phyloP scores from a whole-genome alignment of 176 grass and related monocot genomes.

The Cenchrus purpureus region DNA sequence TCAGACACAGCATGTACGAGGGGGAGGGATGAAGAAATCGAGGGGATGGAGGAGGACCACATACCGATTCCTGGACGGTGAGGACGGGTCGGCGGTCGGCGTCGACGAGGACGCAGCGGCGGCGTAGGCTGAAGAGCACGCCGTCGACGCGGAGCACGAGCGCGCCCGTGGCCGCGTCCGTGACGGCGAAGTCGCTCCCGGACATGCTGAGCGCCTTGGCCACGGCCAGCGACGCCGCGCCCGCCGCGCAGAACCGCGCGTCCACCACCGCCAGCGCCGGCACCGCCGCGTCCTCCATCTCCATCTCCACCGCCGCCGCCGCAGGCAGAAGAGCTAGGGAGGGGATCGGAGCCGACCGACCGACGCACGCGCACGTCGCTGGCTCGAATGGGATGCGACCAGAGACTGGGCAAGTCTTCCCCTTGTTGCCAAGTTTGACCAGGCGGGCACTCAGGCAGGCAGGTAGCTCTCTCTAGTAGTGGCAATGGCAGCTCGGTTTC shows the following conservation, averaged over 20 bases:
- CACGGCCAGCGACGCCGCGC: constrained; percentile 30
- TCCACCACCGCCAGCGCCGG: constrained; percentile 44
- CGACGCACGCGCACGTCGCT: not conserved
- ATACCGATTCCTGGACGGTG: constrained; percentile 42
- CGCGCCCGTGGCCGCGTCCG: constrained; percentile 24
- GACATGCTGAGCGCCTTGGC: constrained; percentile 37
- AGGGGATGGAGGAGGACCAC: not conserved
- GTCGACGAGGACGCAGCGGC: constrained; percentile 37
- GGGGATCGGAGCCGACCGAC: not conserved
- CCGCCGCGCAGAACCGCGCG: constrained; percentile 38
- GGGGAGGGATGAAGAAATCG: not conserved
- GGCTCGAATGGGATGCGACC: not conserved
- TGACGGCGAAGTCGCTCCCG: constrained; percentile 31
- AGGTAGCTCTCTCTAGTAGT: not conserved
- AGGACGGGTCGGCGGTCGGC: constrained; percentile 32
- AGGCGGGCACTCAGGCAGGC: not conserved
- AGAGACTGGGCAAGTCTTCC: not conserved
- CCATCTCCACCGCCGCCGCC: not conserved
- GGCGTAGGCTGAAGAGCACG: constrained; percentile 28
- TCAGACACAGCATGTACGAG: no score
- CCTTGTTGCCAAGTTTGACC: constrained; percentile 1
- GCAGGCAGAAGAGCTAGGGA: not conserved
- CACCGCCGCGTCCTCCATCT: constrained; percentile 23
- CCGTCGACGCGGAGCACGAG: constrained; percentile 41
- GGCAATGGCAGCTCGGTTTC: constrained; percentile 23